Evolutionary conservation across 1,139 yeast genomes (phyloP), one percentile per base, ranked within the genome.

Genomic region (Sugiyamaella xylanicola): DNA sequence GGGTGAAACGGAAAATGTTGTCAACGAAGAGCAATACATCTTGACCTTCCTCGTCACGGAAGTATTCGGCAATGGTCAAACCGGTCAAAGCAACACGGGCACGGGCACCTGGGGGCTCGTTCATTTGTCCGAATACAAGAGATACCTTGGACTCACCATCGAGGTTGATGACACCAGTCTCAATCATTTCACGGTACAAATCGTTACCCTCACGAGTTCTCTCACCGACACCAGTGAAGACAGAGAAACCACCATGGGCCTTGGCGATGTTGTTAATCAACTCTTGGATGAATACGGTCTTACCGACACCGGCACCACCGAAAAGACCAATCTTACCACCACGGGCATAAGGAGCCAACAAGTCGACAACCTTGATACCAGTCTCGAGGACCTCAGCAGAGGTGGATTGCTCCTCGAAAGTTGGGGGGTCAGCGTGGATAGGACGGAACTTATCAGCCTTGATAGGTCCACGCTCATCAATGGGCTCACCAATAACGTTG

Each of bases 231-330:
- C 99, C 99, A 73, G 97, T 88, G 87, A 93, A 93, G 68, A 93
- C 99, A 60, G 99, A 93, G 96, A 92, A 93, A 87, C 99, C 99
- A 90, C 99, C 99, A 78, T 93, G 99, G 72, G 99, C 99, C 85
- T 92, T 93, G 78, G 99, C 99, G 75, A 93, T 93, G 86, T 93
- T 93, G 91, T 93, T 92, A 80, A 93, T 93, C 83, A 93, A 86
- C 83, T 93, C 99, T 85, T 93, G 99, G 81, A 93, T 93, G 81
- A 93, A 93, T 66, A 93, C 99, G 78, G 99, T 93, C 83, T 93
- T 93, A 83, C 99, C 99, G 90, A 93, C 99, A 92, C 99, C 99
- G 79, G 99, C 99, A 92, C 99, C 99, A 84, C 99, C 99, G 88
- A 93, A 93, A 76, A 93, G 86, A 86, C 99, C 99, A 89, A 93